These are phyloP conservation scores for Cyphellophora attinorum DNA, from an alignment of 2,329 filamentous ascomycete genomes.

Conservation along the genomic window DNA sequence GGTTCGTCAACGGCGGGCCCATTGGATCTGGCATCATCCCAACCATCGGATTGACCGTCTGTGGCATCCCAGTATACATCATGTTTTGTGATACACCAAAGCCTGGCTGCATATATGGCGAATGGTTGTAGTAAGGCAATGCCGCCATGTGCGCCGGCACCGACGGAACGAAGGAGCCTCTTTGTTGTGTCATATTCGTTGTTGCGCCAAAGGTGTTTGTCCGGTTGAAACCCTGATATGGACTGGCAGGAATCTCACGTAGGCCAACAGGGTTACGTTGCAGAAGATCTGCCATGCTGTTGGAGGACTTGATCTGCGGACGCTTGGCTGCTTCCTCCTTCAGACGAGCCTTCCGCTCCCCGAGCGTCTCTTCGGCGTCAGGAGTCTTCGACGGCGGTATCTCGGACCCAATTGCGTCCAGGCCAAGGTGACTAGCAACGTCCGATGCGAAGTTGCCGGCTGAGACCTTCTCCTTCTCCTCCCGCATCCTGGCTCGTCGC, in stretches of 20 bases:
- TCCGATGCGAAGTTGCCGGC: slow-evolving; percentile 33
- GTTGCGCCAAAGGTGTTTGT: background rate
- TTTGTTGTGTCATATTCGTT: background rate
- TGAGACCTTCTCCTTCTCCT: slow-evolving; percentile 22
- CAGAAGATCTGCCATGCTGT: slow-evolving; percentile 41
- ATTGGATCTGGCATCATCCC: slow-evolving; percentile 15
- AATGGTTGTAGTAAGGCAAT: slow-evolving; percentile 1
- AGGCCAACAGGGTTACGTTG: slow-evolving; percentile 40
- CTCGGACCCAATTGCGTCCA: slow-evolving; percentile 14
- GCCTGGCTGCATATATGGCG: background rate
- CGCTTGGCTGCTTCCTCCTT: slow-evolving; percentile 27
- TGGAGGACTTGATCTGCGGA: slow-evolving; percentile 25
- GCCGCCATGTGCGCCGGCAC: slow-evolving; percentile 1
- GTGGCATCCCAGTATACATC: background rate
- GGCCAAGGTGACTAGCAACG: slow-evolving; percentile 31
- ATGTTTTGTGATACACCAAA: slow-evolving; percentile 1
- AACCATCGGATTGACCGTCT: slow-evolving; percentile 5
- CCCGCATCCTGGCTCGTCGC: slow-evolving; percentile 30
- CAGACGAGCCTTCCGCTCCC: slow-evolving; percentile 34
- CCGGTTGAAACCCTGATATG: no score
- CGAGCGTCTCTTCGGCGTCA: slow-evolving; percentile 35
- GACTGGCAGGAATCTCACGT: background rate
- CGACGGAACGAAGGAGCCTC: background rate
- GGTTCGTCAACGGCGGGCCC: slow-evolving; percentile 33
- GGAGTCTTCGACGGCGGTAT: slow-evolving; percentile 15